Evolutionary conservation across 176 grass and related monocot genomes (phyloP).

Genomic region (Phoenix roebelenii): DNA sequence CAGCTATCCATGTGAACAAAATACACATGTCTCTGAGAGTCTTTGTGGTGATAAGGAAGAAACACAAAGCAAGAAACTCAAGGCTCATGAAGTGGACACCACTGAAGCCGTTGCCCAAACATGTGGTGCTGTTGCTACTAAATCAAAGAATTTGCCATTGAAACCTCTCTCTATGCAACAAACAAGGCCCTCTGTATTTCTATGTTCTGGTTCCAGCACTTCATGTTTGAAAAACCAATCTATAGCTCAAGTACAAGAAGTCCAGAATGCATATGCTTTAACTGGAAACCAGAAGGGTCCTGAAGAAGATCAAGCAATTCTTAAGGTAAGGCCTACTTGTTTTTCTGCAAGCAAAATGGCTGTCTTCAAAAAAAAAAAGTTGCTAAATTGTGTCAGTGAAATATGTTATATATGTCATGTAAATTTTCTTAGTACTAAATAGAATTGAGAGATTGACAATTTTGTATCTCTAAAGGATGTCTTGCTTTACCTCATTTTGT

Average conservation of each 20-base stretch:
- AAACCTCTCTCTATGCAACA: constrained; percentile 34
- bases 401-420: too few species aligned
- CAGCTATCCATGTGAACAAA: constrained; percentile 19
- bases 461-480: too few species aligned
- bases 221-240: constrained; percentile 29
- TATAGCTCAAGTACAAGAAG: constrained; percentile 15
- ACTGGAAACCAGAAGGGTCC: constrained; percentile 10
- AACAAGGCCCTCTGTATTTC: not conserved
- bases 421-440: too few species aligned
- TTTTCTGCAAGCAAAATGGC: too few species aligned
- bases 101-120: constrained; percentile 35
- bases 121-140: constrained; percentile 14
- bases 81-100: constrained; percentile 20
- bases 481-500: too few species aligned
- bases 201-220: not conserved
- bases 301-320: constrained; percentile 22
- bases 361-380: too few species aligned
- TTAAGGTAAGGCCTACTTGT: constrained; percentile 24
- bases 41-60: constrained; percentile 12
- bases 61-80: constrained; percentile 24
- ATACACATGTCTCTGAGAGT: constrained; percentile 19
- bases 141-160: constrained; percentile 19
- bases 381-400: too few species aligned
- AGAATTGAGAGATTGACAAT: too few species aligned
- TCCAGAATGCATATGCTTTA: constrained; percentile 21